These are phyloP conservation scores for Ogataea allantospora DNA, from an alignment of 805 yeast species.

Conservation along the genomic window DNA sequence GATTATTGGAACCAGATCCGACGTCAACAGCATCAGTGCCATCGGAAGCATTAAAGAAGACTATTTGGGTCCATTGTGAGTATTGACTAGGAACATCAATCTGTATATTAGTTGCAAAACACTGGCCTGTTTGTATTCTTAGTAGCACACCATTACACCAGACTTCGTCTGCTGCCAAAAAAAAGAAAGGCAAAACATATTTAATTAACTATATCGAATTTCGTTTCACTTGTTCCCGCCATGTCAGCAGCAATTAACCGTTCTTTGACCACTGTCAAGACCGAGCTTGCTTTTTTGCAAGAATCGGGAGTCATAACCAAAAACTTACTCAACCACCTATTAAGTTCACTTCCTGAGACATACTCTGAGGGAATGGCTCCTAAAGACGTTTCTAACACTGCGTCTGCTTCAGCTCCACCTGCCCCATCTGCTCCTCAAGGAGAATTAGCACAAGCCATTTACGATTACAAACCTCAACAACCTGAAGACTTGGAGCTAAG, in stretches of 20 bases:
- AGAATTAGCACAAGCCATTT: conserved; percentile 64
- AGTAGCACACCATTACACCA: conserved; percentile 7
- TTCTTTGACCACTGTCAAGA: conserved; percentile 68
- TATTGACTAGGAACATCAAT: neutral
- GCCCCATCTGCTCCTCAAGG: conserved; percentile 9
- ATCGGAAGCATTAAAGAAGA: conserved; percentile 98
- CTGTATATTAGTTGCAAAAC: too few relatives aligned
- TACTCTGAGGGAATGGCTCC: conserved; percentile 44
- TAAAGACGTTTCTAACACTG: conserved; percentile 26
- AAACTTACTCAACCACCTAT: conserved; percentile 50
- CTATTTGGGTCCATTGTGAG: conserved; percentile 69
- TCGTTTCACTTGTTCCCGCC: neutral
- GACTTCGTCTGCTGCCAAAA: neutral
- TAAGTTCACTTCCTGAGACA: conserved; percentile 53
- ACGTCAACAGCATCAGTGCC: conserved; percentile 95
- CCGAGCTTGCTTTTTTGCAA: conserved; percentile 75
- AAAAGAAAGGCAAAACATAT: conserved; percentile 3
- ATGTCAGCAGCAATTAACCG: conserved; percentile 67
- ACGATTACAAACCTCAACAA: conserved; percentile 73
- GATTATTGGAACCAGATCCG: conserved; percentile 95
- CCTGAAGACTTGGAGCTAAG: conserved; percentile 65
- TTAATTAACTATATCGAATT: neutral
- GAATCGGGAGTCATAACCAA: conserved; percentile 73
- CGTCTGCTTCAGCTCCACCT: conserved; percentile 4
- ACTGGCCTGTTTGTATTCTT: too few relatives aligned